Conservation (phyloP, 345 rosid genomes). For the Gynandropsis gynandra region DNA sequence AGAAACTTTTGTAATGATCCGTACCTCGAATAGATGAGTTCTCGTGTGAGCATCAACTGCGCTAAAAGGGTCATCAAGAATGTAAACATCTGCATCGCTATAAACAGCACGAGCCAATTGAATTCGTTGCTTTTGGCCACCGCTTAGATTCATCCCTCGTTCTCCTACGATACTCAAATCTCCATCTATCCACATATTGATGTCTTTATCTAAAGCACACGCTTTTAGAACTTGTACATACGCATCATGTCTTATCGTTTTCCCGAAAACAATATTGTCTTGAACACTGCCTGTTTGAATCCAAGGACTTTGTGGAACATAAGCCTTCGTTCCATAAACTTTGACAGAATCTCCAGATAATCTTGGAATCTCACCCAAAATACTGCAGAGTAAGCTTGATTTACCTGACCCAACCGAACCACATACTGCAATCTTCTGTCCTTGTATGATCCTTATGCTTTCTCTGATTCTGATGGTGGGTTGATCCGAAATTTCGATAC, state of each 20-base stretch:
- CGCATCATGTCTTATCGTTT: constrained; percentile 30
- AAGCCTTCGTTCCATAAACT: constrained; percentile 53
- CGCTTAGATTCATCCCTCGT: constrained; percentile 84
- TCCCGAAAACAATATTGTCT: constrained; percentile 66
- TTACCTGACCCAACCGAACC: constrained; percentile 78
- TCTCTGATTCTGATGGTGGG: too few relatives aligned
- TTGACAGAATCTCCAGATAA: constrained; percentile 44
- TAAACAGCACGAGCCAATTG: constrained; percentile 77
- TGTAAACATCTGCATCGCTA: constrained; percentile 55
- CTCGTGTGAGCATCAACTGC: constrained; percentile 77
- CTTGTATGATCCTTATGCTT: too few relatives aligned
- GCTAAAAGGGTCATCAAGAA: constrained; percentile 76
- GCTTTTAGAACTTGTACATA: constrained; percentile 51
- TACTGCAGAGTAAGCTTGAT: constrained; percentile 52
- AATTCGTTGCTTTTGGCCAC: constrained; percentile 85
- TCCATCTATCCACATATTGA: constrained; percentile 44
- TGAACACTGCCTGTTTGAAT: constrained; percentile 50
- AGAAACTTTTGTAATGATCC: too few relatives aligned
- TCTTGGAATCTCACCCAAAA: constrained; percentile 75
- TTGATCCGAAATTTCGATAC: too few relatives aligned
- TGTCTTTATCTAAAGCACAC: constrained; percentile 57
- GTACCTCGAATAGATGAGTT: background rate
- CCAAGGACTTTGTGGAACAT: constrained; percentile 85
- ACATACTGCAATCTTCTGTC: constrained; percentile 46
- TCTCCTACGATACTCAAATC: constrained; percentile 78